phyloP scores from a whole-genome alignment of 306 rosid genomes.

The Prunus mume region DNA sequence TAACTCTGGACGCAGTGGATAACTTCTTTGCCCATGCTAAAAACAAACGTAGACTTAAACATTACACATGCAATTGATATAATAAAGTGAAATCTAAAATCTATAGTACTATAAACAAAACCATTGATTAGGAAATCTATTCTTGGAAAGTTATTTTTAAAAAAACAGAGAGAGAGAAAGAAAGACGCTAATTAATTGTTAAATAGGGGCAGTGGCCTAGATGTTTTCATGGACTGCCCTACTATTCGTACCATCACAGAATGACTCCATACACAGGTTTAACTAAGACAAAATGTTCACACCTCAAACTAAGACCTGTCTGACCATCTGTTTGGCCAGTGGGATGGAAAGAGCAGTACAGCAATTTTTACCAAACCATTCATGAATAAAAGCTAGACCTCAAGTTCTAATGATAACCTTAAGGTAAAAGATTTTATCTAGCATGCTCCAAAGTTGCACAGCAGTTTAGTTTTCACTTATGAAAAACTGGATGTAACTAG shows the following conservation, averaged over 20 bases:
- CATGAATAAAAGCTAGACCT: conserved; percentile 3
- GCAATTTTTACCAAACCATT: conserved; percentile 17
- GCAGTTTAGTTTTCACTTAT: not conserved
- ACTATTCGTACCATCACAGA: not conserved
- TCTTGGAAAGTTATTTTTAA: not conserved
- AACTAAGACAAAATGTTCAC: conserved; percentile 7
- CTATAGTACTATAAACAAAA: not conserved
- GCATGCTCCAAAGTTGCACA: conserved; percentile 12
- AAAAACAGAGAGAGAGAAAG: not conserved
- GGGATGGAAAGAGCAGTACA: not conserved
- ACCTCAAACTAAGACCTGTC: conserved; percentile 21
- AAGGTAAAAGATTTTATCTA: not conserved
- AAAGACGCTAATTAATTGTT: not conserved
- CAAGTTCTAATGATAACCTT: not conserved
- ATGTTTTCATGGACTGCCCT: not conserved
- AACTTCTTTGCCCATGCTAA: conserved; percentile 91
- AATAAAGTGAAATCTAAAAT: not conserved
- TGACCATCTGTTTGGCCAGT: conserved; percentile 12
- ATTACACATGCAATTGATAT: conserved; percentile 13
- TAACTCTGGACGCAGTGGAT: conserved; percentile 91
- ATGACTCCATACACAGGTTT: not conserved
- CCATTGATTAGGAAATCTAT: not conserved
- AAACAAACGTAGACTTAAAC: conserved; percentile 19
- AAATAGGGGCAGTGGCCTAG: not conserved
- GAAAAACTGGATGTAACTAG: not conserved